phyloP scores from a whole-genome alignment of 345 rosid species.

The Raphanus sativus region DNA sequence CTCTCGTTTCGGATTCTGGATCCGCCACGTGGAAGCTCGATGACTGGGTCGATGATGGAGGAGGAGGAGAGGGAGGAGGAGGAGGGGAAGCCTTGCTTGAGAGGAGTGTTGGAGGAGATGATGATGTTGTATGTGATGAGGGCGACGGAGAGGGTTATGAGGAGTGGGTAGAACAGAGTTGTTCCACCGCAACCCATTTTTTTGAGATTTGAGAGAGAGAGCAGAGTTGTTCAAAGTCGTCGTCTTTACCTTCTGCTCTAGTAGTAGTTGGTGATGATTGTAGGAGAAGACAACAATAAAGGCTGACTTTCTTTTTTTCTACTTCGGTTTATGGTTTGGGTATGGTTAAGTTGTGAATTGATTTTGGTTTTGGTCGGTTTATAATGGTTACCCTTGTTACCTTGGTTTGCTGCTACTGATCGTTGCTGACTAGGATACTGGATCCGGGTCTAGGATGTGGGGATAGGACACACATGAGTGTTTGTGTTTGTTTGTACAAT shows the following conservation, averaged over 20 bases:
- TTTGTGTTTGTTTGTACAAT: too few relatives aligned
- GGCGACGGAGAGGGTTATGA: conserved; percentile 75
- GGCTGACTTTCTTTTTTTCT: background rate
- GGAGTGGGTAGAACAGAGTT: conserved; percentile 56
- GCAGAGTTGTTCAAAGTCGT: conserved; percentile 34
- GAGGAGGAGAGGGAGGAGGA: conserved; percentile 36
- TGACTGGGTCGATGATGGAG: conserved; percentile 55
- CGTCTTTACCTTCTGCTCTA: conserved; percentile 4
- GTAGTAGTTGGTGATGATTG: conserved; percentile 4
- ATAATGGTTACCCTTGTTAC: conserved; percentile 16
- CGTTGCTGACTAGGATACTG: too few relatives aligned
- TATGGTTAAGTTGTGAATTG: background rate
- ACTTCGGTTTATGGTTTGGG: background rate
- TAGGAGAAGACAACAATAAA: background rate
- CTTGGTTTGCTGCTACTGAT: too few relatives aligned
- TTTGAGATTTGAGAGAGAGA: conserved; percentile 28
- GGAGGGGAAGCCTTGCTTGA: conserved; percentile 68
- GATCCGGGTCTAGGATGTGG: too few relatives aligned
- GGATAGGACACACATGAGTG: too few relatives aligned
- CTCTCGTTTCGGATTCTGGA: conserved; percentile 39
- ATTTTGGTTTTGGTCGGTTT: background rate
- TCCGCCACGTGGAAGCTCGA: conserved; percentile 67
- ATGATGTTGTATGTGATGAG: conserved; percentile 94
- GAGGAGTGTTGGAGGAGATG: conserved; percentile 90
- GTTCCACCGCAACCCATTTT: conserved; percentile 70